A percentile compares a stretch with the other conserved stretches of the same genome.
Evolutionary conservation across 345 rosid species (phyloP).

Genomic region (Turnera subulata): DNA sequence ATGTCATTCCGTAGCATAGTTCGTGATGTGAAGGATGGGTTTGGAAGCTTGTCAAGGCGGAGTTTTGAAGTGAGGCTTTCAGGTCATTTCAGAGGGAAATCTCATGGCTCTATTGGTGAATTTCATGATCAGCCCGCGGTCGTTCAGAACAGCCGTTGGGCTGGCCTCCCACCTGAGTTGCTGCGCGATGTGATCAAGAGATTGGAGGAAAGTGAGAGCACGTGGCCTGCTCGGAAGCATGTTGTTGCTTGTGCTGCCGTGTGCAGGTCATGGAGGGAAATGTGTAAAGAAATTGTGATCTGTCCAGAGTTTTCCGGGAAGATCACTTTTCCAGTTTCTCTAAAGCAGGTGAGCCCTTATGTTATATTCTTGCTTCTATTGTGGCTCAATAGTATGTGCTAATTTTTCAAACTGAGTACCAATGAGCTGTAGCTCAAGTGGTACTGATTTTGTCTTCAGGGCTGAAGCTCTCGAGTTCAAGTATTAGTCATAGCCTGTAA

Average conservation of each 20-base stretch:
- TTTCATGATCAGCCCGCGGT: slow-evolving; percentile 53
- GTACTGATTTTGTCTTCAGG: too few relatives aligned
- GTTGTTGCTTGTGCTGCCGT: slow-evolving; percentile 97
- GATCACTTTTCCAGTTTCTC: slow-evolving; percentile 87
- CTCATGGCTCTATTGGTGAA: slow-evolving; percentile 70
- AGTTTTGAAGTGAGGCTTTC: slow-evolving; percentile 82
- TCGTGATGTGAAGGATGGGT: slow-evolving; percentile 85
- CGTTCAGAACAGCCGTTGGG: slow-evolving; percentile 74
- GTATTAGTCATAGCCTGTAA: too few relatives aligned
- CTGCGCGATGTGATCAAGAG: slow-evolving; percentile 83
- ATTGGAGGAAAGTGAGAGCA: slow-evolving; percentile 79
- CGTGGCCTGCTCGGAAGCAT: slow-evolving; percentile 83
- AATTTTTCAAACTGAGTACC: too few relatives aligned
- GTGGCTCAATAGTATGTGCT: neutral
- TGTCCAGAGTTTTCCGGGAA: slow-evolving; percentile 80
- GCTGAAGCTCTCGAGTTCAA: too few relatives aligned
- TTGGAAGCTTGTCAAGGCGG: slow-evolving; percentile 86
- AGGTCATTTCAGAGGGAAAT: slow-evolving; percentile 58
- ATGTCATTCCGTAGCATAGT: slow-evolving; percentile 95
- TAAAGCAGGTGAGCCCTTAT: slow-evolving; percentile 66
- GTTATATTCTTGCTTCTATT: neutral
- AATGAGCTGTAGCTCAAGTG: too few relatives aligned
- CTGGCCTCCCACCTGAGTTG: slow-evolving; percentile 86
- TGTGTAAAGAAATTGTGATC: slow-evolving; percentile 84
- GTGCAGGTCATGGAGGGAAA: slow-evolving; percentile 89